Percentiles rank a stretch among this genome's conserved stretches.
These are phyloP conservation scores for Podospora fimiseda DNA, from an alignment of 495 filamentous ascomycete genomes.

Conservation along the genomic window DNA sequence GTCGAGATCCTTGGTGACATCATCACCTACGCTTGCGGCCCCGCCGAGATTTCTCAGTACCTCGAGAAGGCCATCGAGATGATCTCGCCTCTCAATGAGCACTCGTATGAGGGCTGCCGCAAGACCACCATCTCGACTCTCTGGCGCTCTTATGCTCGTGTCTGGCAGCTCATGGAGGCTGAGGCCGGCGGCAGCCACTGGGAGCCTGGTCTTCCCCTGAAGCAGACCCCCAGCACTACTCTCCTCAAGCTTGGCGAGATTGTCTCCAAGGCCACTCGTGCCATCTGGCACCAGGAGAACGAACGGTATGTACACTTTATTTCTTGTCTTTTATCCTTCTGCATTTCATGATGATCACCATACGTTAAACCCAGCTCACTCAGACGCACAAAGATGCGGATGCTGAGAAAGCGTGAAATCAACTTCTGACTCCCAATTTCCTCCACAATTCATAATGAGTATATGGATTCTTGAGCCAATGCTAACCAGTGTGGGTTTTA, in stretches of 20 bases:
- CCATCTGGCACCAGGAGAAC: constrained; percentile 79
- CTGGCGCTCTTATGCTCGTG: constrained; percentile 87
- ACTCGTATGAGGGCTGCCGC: constrained; percentile 87
- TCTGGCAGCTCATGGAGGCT: constrained; percentile 82
- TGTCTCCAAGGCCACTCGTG: constrained; percentile 75
- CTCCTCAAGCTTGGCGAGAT: constrained; percentile 82
- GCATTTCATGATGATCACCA: constrained; percentile 70
- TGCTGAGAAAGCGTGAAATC: constrained; percentile 79
- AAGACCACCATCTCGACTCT: constrained; percentile 84
- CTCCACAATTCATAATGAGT: neutral
- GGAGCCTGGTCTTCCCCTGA: constrained; percentile 80
- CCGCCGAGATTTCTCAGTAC: constrained; percentile 65
- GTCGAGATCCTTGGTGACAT: constrained; percentile 91
- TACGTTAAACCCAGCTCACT: constrained; percentile 99
- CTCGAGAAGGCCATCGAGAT: constrained; percentile 84
- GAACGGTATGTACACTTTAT: constrained; percentile 66
- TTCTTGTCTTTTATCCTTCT: constrained; percentile 11
- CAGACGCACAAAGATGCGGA: constrained; percentile 69
- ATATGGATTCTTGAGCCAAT: constrained; percentile 11
- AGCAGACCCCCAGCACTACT: constrained; percentile 66
- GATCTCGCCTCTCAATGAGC: constrained; percentile 71
- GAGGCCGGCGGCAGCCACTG: constrained; percentile 71
- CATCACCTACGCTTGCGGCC: constrained; percentile 70
- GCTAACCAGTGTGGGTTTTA: constrained; percentile 41
- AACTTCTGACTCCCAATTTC: constrained; percentile 27